These are phyloP conservation scores for Boletus pseudopeckii DNA, from an alignment of 768 basidiomycete species.

Conservation along the genomic window DNA sequence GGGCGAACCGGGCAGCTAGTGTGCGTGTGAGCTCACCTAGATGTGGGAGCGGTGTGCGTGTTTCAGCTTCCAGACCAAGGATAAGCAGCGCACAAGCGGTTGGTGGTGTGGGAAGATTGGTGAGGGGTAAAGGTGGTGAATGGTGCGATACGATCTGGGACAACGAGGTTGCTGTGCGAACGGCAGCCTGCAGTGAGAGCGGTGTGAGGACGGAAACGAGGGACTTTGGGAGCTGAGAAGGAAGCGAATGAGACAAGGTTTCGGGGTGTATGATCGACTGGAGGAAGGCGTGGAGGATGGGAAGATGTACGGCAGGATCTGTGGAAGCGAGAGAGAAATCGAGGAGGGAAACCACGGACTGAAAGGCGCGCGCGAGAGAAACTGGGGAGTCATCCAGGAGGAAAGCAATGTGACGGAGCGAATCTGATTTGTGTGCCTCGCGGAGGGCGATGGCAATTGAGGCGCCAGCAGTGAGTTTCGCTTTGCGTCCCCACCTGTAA, in stretches of 20 bases:
- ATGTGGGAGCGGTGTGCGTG: slow-evolving; percentile 47
- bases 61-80: slow-evolving; percentile 67
- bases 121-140: slow-evolving; percentile 40
- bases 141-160: slow-evolving; percentile 42
- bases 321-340: slow-evolving; percentile 49
- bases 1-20: slow-evolving; percentile 50
- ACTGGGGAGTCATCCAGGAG: slow-evolving; percentile 52
- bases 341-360: slow-evolving; percentile 49
- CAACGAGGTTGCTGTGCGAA: slow-evolving; percentile 42
- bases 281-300: slow-evolving; percentile 53
- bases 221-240: slow-evolving; percentile 31
- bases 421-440: slow-evolving; percentile 65
- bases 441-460: slow-evolving; percentile 69
- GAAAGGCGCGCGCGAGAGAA: slow-evolving; percentile 54
- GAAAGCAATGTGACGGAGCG: slow-evolving; percentile 65
- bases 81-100: slow-evolving; percentile 70
- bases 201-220: slow-evolving; percentile 37
- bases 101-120: slow-evolving; percentile 39
- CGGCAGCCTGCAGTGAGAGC: slow-evolving; percentile 39
- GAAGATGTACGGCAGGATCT: slow-evolving; percentile 60
- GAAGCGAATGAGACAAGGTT: slow-evolving; percentile 18
- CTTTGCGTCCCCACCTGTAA: slow-evolving; percentile 73
- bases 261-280: slow-evolving; percentile 36
- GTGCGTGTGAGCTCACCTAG: slow-evolving; percentile 54
- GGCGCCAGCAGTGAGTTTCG: slow-evolving; percentile 66